These are phyloP conservation scores for Leptographium wingfieldii DNA, from an alignment of 2,329 filamentous ascomycete genomes.

Conservation along the genomic window DNA sequence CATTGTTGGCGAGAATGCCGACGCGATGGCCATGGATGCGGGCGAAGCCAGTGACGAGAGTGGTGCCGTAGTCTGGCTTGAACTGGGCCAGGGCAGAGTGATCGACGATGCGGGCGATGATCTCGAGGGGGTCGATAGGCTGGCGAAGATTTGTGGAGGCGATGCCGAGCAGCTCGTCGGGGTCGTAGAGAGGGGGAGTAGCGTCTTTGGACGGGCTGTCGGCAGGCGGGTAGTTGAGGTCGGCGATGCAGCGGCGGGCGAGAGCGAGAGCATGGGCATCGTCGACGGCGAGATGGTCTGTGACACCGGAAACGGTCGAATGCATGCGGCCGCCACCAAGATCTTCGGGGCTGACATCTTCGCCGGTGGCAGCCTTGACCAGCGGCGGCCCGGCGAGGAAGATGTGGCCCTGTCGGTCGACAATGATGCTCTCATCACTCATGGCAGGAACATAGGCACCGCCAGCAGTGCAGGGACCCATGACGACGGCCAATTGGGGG, in stretches of 20 bases:
- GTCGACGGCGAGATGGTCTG: conserved; percentile 88
- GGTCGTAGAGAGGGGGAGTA: conserved; percentile 67
- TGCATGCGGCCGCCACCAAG: conserved; percentile 84
- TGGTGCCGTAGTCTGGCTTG: conserved; percentile 81
- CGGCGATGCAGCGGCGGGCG: conserved; percentile 69
- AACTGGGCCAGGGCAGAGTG: conserved; percentile 86
- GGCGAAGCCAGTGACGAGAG: conserved; percentile 85
- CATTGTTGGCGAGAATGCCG: conserved; percentile 91
- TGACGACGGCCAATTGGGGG: conserved; percentile 87
- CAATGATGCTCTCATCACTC: conserved; percentile 96
- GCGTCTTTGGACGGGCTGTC: conserved; percentile 24
- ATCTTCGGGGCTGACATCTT: conserved; percentile 81
- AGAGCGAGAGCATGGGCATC: conserved; percentile 85
- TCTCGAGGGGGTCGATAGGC: conserved; percentile 73
- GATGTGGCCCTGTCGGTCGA: conserved; percentile 90
- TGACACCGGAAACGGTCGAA: conserved; percentile 81
- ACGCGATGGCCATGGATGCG: conserved; percentile 81
- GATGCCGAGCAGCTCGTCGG: conserved; percentile 73
- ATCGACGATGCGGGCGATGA: conserved; percentile 88
- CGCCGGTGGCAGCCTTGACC: conserved; percentile 91
- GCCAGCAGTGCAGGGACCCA: conserved; percentile 93
- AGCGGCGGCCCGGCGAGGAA: conserved; percentile 90
- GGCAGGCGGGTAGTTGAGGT: conserved; percentile 62
- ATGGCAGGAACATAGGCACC: conserved; percentile 94
- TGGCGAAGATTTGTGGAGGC: conserved; percentile 81